phyloP scores from a whole-genome alignment of 805 yeast genomes.

The Wickerhamomyces silvicola region DNA sequence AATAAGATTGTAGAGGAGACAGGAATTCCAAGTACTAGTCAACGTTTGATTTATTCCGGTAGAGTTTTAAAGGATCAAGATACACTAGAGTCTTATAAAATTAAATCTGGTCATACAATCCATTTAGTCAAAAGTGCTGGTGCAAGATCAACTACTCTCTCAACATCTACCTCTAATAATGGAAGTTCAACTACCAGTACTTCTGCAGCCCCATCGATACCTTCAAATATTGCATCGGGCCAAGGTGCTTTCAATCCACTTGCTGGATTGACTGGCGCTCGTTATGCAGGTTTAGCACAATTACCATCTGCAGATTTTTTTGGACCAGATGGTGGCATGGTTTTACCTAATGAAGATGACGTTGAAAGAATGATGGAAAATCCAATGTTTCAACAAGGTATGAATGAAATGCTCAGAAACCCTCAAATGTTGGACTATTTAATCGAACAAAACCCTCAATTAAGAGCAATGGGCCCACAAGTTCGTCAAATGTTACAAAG shows the following conservation, averaged over 20 bases:
- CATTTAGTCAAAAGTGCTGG: conserved; percentile 85
- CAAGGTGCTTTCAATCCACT: conserved; percentile 84
- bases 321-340: conserved; percentile 93
- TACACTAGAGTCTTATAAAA: conserved; percentile 66
- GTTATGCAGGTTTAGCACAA: conserved; percentile 89
- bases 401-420: conserved; percentile 76
- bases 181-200: conserved; percentile 22
- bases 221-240: conserved; percentile 82
- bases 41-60: conserved; percentile 89
- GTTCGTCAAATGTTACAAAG: conserved; percentile 80
- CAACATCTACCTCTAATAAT: conserved; percentile 17
- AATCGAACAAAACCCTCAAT: conserved; percentile 77
- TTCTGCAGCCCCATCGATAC: conserved; percentile 29
- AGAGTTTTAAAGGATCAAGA: conserved; percentile 85
- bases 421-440: conserved; percentile 84
- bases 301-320: conserved; percentile 84
- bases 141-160: conserved; percentile 27
- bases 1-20: conserved; percentile 51
- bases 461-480: conserved; percentile 83
- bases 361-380: conserved; percentile 67
- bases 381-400: conserved; percentile 75
- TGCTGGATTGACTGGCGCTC: conserved; percentile 89
- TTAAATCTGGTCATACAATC: conserved; percentile 79
- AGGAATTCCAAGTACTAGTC: conserved; percentile 69
- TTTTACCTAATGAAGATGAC: conserved; percentile 64